Evolutionary conservation across 2,329 filamentous ascomycete species (phyloP).

Genomic region (Setomelanomma holmii): DNA sequence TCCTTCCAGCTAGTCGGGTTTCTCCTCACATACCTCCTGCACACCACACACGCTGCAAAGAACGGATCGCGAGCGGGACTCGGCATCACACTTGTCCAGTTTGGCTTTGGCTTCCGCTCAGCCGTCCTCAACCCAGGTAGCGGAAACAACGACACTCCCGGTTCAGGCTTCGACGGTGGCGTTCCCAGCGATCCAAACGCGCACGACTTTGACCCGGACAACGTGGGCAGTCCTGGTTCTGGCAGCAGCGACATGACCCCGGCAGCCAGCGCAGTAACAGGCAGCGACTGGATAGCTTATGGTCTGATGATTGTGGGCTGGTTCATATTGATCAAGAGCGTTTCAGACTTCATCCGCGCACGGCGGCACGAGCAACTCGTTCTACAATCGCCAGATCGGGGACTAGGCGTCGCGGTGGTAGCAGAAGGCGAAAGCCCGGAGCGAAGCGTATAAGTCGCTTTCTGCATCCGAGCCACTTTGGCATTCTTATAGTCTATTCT

Average conservation of each 20-base stretch:
- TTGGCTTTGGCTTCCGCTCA: constrained; percentile 93
- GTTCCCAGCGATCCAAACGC: constrained; percentile 86
- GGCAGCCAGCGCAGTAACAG: constrained; percentile 65
- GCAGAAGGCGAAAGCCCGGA: constrained; percentile 84
- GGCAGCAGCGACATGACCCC: constrained; percentile 44
- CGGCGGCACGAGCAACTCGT: constrained; percentile 92
- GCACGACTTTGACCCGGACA: constrained; percentile 82
- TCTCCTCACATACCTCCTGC: constrained; percentile 94
- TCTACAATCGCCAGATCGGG: constrained; percentile 88
- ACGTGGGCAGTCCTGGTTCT: constrained; percentile 57
- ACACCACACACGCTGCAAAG: constrained; percentile 97
- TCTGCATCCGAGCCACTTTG: background rate
- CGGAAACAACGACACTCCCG: constrained; percentile 54
- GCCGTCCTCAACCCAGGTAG: constrained; percentile 40
- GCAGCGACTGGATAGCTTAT: constrained; percentile 89
- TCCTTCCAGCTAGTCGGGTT: constrained; percentile 98
- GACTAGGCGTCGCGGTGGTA: constrained; percentile 83
- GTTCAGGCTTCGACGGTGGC: constrained; percentile 61
- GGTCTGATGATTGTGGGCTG: constrained; percentile 95
- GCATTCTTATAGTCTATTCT: background rate
- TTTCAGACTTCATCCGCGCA: constrained; percentile 87
- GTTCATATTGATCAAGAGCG: constrained; percentile 95
- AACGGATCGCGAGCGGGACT: constrained; percentile 94
- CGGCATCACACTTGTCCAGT: constrained; percentile 93
- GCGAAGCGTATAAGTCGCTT: constrained; percentile 54